Evolutionary conservation across 257 asterid genomes (phyloP), one percentile per base, ranked within the genome.

Genomic region (Verbascum thapsus): DNA sequence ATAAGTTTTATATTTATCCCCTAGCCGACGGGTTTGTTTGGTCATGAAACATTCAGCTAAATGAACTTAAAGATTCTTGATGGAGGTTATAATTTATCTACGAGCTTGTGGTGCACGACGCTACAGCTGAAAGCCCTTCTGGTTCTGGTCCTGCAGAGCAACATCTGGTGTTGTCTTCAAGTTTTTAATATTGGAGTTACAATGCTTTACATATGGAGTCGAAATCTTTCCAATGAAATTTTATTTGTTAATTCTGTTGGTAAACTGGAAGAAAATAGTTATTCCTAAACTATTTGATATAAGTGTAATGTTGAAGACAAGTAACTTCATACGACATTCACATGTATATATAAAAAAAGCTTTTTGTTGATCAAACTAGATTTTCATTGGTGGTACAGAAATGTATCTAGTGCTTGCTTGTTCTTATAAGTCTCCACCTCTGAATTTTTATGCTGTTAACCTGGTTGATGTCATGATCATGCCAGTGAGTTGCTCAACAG

Each of bases 31-130:
- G 16, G 12, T 65, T 70, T 42, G 44, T 57, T 10, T 53, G 35
- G 20, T 30, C 61, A 53, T 3, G 43, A 40, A 49, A 41, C n/a
- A 8, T 66, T 75, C 35, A 32, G 63, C 60, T 63, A 67, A 62
- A 26, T 26, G 32, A 30, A 43, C 55, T 30, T 17, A 53, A 20
- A 48, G 58, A 7, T 8, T 10, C 17, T 10, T 1, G 5, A 8
- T 10, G 23, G 41, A 26, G 20, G 48, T 22, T 16, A 18, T 16
- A 43, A 43, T 9, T 50, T 48, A 10, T 34, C 13, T 26, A 18
- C 1, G 7, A 53, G 49, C 64, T 53, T 16, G 51, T 50, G 45
- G 19, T 63, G 22, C 48, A 7, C 32, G 5, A 26, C 3, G 5
- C 32, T 26, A 26, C 7, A 30, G 18, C 47, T 59, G 34, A 37